Evolutionary conservation across 768 basidiomycete genomes (phyloP), one percentile per base, ranked within the genome.

Genomic region (Boletus insuetus): DNA sequence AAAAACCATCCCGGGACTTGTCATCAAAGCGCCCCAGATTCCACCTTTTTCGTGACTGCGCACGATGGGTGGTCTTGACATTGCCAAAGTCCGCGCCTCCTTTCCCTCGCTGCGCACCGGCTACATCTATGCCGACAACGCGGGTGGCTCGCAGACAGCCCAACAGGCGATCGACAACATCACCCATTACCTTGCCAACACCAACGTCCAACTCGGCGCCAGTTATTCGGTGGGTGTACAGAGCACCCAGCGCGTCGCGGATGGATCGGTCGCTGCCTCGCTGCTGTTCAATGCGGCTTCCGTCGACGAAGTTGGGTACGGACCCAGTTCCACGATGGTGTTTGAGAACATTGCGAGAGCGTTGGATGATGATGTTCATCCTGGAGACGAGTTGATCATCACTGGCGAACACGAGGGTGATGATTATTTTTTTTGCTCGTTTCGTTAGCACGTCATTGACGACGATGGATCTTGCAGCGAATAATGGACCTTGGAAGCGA

Each of bases 341-440:
- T 59, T 87, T 22, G 87, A 87, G 66, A 89, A 90, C 62, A 75
- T 91, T 0, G 77, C 87, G 0, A 73, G 86, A 6, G 81, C 82
- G 0, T 63, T 91, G 52, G 86, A 87, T 34, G 62, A 59, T 0
- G 78, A 78, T 49, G 75, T 91, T 26, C 64, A 77, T 35, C 56
- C 71, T 1, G 86, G 81, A 4, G 89, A 91, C 54, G 89, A 91
- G 68, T 83, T 91, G 53, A 83, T 93, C 51, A 66, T 91, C n/a
- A 87, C 86, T 0, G 82, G 80, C 2, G 90, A 91, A 64, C 90
- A 93, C 58, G 89, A 93, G 77, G 83, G 87, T 89, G 26, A 73
- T 54, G 4, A 4, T 10, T 12, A 5, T 1, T 29, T 29, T 20
- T 22, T n/a, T 50, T 38, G 13, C 22, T 53, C 13, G 19, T 46